A percentile compares a stretch with the other conserved stretches of the same genome.
Evolutionary conservation across 139 green algal species (phyloP).

Genomic region (Coelastrella sp.): DNA sequence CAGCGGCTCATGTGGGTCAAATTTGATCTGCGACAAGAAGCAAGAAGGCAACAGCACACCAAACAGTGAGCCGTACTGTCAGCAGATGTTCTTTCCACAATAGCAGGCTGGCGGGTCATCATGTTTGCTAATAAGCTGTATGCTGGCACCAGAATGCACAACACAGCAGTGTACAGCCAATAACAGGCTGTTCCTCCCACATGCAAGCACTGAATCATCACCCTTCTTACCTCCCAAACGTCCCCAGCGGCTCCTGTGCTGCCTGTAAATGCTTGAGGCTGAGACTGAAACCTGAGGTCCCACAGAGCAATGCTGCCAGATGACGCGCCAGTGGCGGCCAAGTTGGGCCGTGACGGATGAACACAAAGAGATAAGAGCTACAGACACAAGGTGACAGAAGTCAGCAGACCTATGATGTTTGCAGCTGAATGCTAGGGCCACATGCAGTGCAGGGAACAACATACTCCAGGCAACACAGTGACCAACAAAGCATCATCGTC

Average conservation of each 20-base stretch:
- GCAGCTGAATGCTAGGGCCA: neutral
- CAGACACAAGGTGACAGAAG: neutral
- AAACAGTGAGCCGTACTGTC: neutral
- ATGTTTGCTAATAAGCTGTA: no score
- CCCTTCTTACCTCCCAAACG: slow-evolving; percentile 63
- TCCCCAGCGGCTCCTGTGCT: slow-evolving; percentile 21
- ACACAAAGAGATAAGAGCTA: slow-evolving; percentile 60
- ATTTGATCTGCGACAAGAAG: slow-evolving; percentile 20
- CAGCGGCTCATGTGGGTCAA: slow-evolving; percentile 26
- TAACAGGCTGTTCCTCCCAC: no score
- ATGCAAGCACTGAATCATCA: no score
- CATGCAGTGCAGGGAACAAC: neutral
- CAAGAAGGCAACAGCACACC: neutral
- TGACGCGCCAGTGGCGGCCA: slow-evolving; percentile 56
- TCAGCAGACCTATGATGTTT: neutral
- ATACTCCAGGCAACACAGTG: no score
- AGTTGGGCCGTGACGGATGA: slow-evolving; percentile 69
- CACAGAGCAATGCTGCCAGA: slow-evolving; percentile 63
- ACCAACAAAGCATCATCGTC: no score
- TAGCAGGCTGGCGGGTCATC: no score
- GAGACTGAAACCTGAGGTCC: slow-evolving; percentile 65
- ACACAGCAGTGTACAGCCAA: no score
- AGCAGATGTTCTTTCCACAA: no score
- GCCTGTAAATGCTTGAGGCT: slow-evolving; percentile 33
- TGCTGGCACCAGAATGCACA: no score